Evolutionary conservation across 805 yeast species (phyloP), one percentile per base, ranked within the genome.

Genomic region (Zygosaccharomyces siamensis): DNA sequence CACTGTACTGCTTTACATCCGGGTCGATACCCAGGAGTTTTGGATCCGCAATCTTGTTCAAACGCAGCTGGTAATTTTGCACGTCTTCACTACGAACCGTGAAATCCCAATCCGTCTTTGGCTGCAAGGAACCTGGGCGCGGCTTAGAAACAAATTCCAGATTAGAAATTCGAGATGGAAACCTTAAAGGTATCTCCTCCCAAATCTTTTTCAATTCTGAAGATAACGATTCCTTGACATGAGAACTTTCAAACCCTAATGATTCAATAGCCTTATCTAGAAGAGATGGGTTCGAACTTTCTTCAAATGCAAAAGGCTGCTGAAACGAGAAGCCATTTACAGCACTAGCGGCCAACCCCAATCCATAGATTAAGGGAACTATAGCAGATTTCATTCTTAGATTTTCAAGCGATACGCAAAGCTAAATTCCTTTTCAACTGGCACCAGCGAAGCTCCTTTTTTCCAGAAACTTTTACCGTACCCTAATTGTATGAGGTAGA

Each of bases 1-100:
- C 97, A 32, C 90, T 75, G 65, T 79, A 83, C 68, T 89, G 96
- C 62, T 84, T 80, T 43, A 88, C 96, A 38, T 66, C 63, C 7
- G 74, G 70, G 70, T 92, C 97, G 49, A 90, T 71, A 14, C 95
- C 95, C 56, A 90, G 76, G 33, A 70, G 73, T 53, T 75, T 73
- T 11, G 95, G 95, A 54, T 77, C 71, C 36, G 57, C 55, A 28
- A 75, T 63, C 59, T 72, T 72, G 68, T 77, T 78, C 57, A 81
- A 79, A 63, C 92, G 80, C 68, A 86, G 72, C 52, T 77, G 69
- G 66, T 84, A 75, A 63, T 72, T 68, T 39, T 78, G 75, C 33
- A 72, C 63, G 48, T 68, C 68, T 30, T 55, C 66, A 49, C 68
- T 67, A 35, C 58, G 51, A 4, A 64, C 69, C 12, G 60, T 48